A percentile compares a stretch with the other conserved stretches of the same genome.
Evolutionary conservation across 2,329 filamentous ascomycete genomes (phyloP).

Genomic region (Juglanconis juglandina): DNA sequence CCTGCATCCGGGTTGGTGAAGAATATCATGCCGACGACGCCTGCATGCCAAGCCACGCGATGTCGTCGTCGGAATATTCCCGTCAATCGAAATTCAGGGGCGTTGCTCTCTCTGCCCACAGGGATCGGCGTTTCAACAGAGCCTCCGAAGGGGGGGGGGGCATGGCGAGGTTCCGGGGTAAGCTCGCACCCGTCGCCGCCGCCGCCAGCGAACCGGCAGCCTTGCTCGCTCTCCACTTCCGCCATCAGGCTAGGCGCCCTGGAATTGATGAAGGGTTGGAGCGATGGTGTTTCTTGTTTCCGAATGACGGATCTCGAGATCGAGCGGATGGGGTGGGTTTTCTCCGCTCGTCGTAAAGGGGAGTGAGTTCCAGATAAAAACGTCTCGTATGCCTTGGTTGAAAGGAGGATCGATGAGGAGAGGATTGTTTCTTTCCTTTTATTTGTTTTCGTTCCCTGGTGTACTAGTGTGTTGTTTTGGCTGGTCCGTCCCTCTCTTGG

Average conservation of each 20-base stretch:
- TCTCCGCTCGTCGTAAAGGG: neutral
- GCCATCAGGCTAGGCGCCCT: neutral
- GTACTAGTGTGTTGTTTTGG: neutral
- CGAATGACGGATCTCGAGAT: neutral
- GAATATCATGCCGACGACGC: too few relatives aligned
- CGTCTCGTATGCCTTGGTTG: neutral
- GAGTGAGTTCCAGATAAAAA: neutral
- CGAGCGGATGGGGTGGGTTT: constrained; percentile 3
- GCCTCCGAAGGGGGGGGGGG: neutral
- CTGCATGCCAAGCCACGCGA: too few relatives aligned
- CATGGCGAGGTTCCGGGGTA: constrained; percentile 6
- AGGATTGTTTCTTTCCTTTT: neutral
- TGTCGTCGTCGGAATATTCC: constrained; percentile 2
- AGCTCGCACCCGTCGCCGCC: neutral
- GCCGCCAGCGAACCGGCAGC: neutral
- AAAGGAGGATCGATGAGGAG: neutral
- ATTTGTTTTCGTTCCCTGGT: neutral
- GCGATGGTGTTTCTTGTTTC: constrained; percentile 4
- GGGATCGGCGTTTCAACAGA: constrained; percentile 10
- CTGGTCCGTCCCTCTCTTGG: constrained; percentile 2
- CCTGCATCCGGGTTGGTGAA: too few relatives aligned
- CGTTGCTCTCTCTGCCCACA: neutral
- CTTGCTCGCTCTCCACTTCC: constrained; percentile 5
- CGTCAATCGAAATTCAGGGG: constrained; percentile 6
- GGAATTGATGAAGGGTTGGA: constrained; percentile 9